Evolutionary conservation across 129 eudicot genomes (phyloP).

Genomic region (sunflower (Helianthus annuus)): HanXRQr2.0-SUNRISE NC_035443.2:114903937-114904436

Average conservation of each 20-base stretch:
- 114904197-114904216: slow-evolving; percentile 15
- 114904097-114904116: slow-evolving; percentile 51
- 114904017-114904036: slow-evolving; percentile 44
- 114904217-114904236: slow-evolving; percentile 6
- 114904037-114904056: slow-evolving; percentile 32
- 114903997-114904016: slow-evolving; percentile 44
- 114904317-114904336: too few relatives aligned
- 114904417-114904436: too few relatives aligned
- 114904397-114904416: too few relatives aligned
- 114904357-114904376: too few relatives aligned
- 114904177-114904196: not conserved
- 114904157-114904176: slow-evolving; percentile 26
- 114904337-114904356: too few relatives aligned
- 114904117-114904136: slow-evolving; percentile 53
- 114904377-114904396: too few relatives aligned
- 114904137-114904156: slow-evolving; percentile 48
- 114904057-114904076: slow-evolving; percentile 49
- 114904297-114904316: too few relatives aligned
- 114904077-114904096: slow-evolving; percentile 49
- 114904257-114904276: not conserved
- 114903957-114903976: slow-evolving; percentile 14
- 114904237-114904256: slow-evolving; percentile 28
- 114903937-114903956: not conserved
- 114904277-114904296: too few relatives aligned
- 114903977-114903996: slow-evolving; percentile 17